Evolutionary conservation across 2,329 filamentous ascomycete genomes (phyloP), one percentile per base, ranked within the genome.

Genomic region (Cytospora leucostoma): DNA sequence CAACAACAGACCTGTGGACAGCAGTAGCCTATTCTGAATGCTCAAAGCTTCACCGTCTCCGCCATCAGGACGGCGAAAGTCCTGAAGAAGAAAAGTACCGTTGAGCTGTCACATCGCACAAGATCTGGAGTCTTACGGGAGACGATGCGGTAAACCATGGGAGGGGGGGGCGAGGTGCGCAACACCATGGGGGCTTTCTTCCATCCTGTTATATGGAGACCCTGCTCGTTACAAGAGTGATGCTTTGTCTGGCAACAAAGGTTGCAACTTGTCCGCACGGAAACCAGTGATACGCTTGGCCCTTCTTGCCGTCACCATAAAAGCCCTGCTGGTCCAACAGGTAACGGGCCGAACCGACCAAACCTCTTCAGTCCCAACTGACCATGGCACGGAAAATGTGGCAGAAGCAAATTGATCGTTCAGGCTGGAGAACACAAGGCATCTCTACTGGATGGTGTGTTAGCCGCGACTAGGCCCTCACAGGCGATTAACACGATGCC

Each of bases 101-200:
- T 72, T 76, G 75, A 80, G 73, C 70, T 75, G 76, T 81, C 79
- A 81, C 77, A 77, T 82, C 72, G 70, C 74, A 82, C 80, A 79
- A 80, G 79, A 82, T 82, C 80, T 80, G 70, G 65, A 74, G 72
- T 71, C 70, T 71, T 72, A 72, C 70, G 70, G 71, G 64, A 62
- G 66, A 68, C 70, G 66, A 71, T 68, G 70, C 71, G 70, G 69
- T 59, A 70, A 67, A 65, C 67, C 66, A 71, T 71, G 73, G 70
- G 27, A n/a, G n/a, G n/a, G n/a, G n/a, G n/a, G n/a, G n/a, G n/a
- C n/a, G n/a, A n/a, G 70, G 71, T 73, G 70, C 72, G 68, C 69
- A 68, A 56, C 59, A 65, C 64, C 66, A 64, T 38, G 54, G 64
- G 50, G 37, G 57, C 69, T 68, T 68, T 68, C 69, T 63, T 61